phyloP scores from a whole-genome alignment of 306 rosid genomes.

The Prunus mongolica region DNA sequence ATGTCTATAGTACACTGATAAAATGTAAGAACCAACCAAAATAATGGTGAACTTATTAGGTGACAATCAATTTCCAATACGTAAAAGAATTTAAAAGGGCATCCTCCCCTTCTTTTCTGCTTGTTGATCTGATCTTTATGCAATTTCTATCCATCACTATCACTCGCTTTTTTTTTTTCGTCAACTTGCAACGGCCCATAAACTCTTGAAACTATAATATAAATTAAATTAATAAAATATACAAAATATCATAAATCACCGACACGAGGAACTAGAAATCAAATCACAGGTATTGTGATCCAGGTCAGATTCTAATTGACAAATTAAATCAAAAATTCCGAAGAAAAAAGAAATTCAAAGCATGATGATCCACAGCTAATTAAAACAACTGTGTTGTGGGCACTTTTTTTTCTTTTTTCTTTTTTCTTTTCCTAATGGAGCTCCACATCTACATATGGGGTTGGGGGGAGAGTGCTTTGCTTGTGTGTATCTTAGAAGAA shows the following conservation, averaged over 20 bases:
- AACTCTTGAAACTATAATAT: slow-evolving; percentile 5
- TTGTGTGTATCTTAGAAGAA: slow-evolving; percentile 8
- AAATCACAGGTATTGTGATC: slow-evolving; percentile 17
- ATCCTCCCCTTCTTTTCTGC: slow-evolving; percentile 11
- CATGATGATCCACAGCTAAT: slow-evolving; percentile 36
- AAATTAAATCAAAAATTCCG: slow-evolving; percentile 11
- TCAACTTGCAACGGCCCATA: slow-evolving; percentile 41
- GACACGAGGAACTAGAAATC: slow-evolving; percentile 25
- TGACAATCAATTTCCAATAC: no score
- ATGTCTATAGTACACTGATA: no score
- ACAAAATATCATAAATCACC: slow-evolving; percentile 29
- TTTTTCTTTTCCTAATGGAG: slow-evolving; percentile 6
- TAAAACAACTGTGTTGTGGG: slow-evolving; percentile 26
- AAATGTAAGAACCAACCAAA: no score
- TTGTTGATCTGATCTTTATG: background rate
- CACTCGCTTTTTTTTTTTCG: background rate
- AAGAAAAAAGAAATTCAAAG: background rate
- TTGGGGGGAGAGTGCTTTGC: background rate
- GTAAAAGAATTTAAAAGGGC: background rate
- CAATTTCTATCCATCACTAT: background rate
- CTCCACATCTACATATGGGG: slow-evolving; percentile 11
- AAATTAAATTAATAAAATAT: background rate
- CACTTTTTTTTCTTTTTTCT: background rate
- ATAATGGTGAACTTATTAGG: no score
- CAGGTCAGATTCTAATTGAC: slow-evolving; percentile 33